These are phyloP conservation scores for Sisymbrium irio DNA, from an alignment of 345 rosid genomes.

Conservation along the genomic window DNA sequence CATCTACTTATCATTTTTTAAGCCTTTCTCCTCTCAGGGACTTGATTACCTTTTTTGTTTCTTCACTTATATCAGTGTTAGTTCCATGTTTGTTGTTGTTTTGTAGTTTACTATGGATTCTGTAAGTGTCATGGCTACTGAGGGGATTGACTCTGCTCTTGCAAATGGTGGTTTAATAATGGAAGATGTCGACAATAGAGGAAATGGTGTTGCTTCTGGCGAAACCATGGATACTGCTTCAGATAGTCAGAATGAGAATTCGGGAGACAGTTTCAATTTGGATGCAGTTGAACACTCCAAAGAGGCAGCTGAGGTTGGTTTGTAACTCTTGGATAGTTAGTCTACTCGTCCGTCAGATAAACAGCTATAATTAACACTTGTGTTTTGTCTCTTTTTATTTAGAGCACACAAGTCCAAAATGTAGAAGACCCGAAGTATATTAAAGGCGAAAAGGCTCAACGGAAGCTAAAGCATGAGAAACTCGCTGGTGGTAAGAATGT, in stretches of 20 bases:
- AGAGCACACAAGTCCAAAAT: conserved; percentile 50
- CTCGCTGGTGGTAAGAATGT: conserved; percentile 37
- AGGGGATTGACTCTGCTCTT: conserved; percentile 46
- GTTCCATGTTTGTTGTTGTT: conserved; percentile 13
- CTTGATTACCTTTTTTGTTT: not conserved
- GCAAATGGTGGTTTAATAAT: conserved; percentile 50
- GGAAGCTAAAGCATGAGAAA: conserved; percentile 55
- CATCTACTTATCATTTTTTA: not conserved
- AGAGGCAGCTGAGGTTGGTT: conserved; percentile 57
- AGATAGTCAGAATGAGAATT: conserved; percentile 33
- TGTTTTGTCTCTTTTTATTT: not conserved
- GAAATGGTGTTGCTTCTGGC: conserved; percentile 34
- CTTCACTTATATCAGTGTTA: not conserved
- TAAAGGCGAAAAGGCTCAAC: conserved; percentile 43
- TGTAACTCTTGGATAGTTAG: conserved; percentile 1
- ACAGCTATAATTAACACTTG: not conserved
- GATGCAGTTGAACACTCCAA: conserved; percentile 37
- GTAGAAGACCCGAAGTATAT: conserved; percentile 36
- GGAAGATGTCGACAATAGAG: conserved; percentile 36
- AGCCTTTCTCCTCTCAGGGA: not conserved
- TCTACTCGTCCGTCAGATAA: not conserved
- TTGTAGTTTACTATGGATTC: conserved; percentile 58
- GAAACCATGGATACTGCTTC: conserved; percentile 26
- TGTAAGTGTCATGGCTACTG: conserved; percentile 33
- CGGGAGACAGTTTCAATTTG: conserved; percentile 30